Evolutionary conservation across 768 basidiomycete genomes (phyloP).

Genomic region (Russula earlei): DNA sequence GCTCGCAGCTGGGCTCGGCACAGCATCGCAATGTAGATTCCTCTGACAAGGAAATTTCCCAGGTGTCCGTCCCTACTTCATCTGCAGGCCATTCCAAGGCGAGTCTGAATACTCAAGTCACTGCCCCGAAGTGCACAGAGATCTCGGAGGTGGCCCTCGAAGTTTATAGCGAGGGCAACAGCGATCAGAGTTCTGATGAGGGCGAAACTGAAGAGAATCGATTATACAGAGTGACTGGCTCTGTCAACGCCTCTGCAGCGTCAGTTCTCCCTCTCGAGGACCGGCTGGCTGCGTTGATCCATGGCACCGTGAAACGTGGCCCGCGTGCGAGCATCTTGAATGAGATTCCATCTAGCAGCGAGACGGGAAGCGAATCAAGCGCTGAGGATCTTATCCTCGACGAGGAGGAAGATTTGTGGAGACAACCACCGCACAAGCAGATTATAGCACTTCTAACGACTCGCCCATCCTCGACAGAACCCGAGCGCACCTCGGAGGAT

Average conservation of each 20-base stretch:
- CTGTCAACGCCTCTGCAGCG: not conserved
- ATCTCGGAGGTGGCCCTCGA: constrained; percentile 16
- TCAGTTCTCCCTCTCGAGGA: not conserved
- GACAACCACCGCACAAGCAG: not conserved
- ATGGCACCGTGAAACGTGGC: constrained; percentile 6
- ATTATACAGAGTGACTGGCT: not conserved
- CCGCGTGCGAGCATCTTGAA: constrained; percentile 15
- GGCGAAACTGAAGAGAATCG: not conserved
- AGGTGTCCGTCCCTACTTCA: not conserved
- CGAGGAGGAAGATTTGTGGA: constrained; percentile 16
- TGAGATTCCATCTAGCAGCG: constrained; percentile 17
- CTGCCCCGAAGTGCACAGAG: not conserved
- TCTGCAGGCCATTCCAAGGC: not conserved
- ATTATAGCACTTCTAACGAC: not conserved
- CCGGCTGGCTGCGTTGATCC: constrained; percentile 7
- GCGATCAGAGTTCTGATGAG: constrained; percentile 13
- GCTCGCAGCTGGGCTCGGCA: not conserved
- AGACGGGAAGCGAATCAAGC: constrained; percentile 5
- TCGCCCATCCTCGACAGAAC: not conserved
- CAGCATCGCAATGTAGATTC: not conserved
- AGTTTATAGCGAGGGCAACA: constrained; percentile 15
- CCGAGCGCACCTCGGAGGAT: constrained; percentile 3
- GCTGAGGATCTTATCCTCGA: constrained; percentile 12
- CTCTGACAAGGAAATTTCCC: not conserved
- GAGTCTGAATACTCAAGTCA: not conserved